These are phyloP conservation scores for Phytophthora rubi DNA, from an alignment of 352 stramenopile species.

Conservation along the genomic window DNA sequence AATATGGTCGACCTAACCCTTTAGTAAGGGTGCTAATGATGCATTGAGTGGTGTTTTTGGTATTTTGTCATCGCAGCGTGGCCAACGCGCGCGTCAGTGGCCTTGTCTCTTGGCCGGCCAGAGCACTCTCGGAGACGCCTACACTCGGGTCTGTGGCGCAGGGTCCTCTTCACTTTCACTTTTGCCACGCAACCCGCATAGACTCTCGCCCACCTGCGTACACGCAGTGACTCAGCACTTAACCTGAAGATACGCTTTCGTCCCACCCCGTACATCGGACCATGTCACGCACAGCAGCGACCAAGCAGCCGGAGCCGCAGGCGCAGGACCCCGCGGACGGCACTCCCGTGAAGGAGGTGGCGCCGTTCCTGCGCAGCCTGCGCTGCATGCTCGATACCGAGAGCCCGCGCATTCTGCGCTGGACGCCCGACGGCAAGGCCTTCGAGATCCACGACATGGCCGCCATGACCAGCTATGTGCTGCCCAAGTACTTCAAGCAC, in stretches of 20 bases:
- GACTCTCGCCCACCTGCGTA: background rate
- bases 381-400: constrained; percentile 67
- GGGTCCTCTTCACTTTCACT: constrained; percentile 29
- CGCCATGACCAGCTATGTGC: constrained; percentile 77
- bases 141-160: background rate
- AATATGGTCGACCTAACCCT: too few species aligned
- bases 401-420: constrained; percentile 57
- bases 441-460: constrained; percentile 81
- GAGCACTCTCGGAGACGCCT: constrained; percentile 1
- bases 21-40: too few species aligned
- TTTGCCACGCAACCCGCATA: constrained; percentile 25
- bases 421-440: constrained; percentile 57
- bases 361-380: constrained; percentile 66
- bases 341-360: constrained; percentile 53
- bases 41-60: too few species aligned
- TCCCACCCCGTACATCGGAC: constrained; percentile 6
- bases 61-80: too few species aligned
- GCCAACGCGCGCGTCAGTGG: too few species aligned
- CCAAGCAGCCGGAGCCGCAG: constrained; percentile 6
- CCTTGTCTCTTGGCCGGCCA: constrained; percentile 24
- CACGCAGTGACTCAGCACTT: background rate
- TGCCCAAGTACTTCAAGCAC: constrained; percentile 90
- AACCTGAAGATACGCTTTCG: background rate
- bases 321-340: constrained; percentile 26
- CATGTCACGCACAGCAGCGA: constrained; percentile 19